Base-by-base conservation (phyloP, 1,139 yeast species). In the Geotrichum siamense region DNA sequence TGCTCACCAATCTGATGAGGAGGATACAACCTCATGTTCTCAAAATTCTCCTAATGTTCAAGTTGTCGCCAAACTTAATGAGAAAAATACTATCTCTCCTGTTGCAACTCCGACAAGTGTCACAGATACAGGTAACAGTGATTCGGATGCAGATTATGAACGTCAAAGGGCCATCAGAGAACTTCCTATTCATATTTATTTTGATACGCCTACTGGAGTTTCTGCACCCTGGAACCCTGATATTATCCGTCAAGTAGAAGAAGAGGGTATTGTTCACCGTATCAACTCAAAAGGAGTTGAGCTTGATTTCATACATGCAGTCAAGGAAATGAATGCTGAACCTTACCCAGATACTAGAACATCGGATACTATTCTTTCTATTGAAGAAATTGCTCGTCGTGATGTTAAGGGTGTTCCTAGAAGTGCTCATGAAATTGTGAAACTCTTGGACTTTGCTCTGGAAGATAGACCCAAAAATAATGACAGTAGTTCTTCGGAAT, bases 231-330 rank as follows among this genome's bases (percentile, higher is more conserved):
- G 19, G n/a, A 13, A 28, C n/a, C 17, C 13, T n/a, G 22, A 29
- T 2, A 23, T 30, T 23, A 13, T 19, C 10, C 28, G 22, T 8
- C 20, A 15, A 4, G 21, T 23, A 9, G 41, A 38, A 17, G 34
- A 30, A 17, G 35, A 38, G 13, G 41, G 41, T 4, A 19, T 38
- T 2, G 41, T 38, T n/a, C 29, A 38, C 27, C 20, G 41, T 15
- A 51, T 87, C 1, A 84, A 87, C 0, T 95, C 86, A 53, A 71
- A 72, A 39, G 82, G 86, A 55, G 71, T 91, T 3, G 64, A 82
- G 39, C 63, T 87, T 26, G 95, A 89, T 60, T 91, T 91, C 58
- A 61, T 84, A 29, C 76, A 76, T 39, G 48, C 60, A 2, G 60
- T 63, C 17, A 52, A 53, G 35, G 41, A 47, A 25, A 37, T 47